Base-by-base conservation (phyloP, 2,329 filamentous ascomycete genomes). In the Scedosporium aurantiacum region DNA sequence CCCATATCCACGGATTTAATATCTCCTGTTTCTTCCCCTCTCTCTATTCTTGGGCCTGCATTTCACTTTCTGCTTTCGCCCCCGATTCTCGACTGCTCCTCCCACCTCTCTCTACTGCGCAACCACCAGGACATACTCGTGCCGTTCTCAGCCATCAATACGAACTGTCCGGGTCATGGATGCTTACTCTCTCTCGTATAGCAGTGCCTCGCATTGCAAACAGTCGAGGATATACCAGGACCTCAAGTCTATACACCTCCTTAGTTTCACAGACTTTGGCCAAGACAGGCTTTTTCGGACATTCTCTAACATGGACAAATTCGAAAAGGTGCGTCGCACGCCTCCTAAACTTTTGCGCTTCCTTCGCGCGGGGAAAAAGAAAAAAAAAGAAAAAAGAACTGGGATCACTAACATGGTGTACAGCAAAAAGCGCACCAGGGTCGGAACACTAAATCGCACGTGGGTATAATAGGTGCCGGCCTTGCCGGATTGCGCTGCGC, bases 401-500 rank as follows among this genome's bases (percentile, higher is more conserved):
- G 3, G 18, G 18, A 8, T 43, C 21, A 18, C 59, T 61, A 56
- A 61, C 59, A 43, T 2, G 23, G 6, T 16, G 14, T 18, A 1
- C 4, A n/a, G 14, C 50, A 61, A 32, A 25, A 61, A 16, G 23
- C 5, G 21, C 21, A 41, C 28, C 21, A 8, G 5, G 28, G 45
- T 32, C 27, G 21, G 18, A 37, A 41, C 21, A 21, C 2, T 16
- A 18, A 25, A 10, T 52, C 59, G 7, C 83, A 84, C 64, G 73
- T 90, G 47, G 84, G 82, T 37, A 75, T 91, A n/a, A 74, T 91
- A 45, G 88, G 88, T 18, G 87, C 86, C 45, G 88, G 88, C 4
- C 76, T 90, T 27, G 80, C 87, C 5, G 88, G 88, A 0, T 75
- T 91, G n/a, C 79, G 87, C 64, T 88, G 86, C 68, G 86, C 87